Evolutionary conservation across 805 yeast genomes (phyloP).

Genomic region (Nakazawaea ernobii): DNA sequence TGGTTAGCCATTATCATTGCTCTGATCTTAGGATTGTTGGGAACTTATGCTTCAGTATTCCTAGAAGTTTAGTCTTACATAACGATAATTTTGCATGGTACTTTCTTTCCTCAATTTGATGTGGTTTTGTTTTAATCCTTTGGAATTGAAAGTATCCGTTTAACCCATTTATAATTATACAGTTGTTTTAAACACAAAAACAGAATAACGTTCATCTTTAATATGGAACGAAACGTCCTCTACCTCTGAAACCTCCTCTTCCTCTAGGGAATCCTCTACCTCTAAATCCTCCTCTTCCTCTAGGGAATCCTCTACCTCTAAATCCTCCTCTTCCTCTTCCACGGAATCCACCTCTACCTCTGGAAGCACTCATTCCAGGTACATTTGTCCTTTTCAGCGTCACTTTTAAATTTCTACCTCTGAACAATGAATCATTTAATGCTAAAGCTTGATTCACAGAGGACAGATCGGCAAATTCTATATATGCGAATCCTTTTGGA

Average conservation of each 20-base stretch:
- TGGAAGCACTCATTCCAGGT: slow-evolving; percentile 35
- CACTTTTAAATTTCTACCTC: slow-evolving; percentile 70
- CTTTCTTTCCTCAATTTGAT: no score
- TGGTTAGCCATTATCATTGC: slow-evolving; percentile 41
- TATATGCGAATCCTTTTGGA: slow-evolving; percentile 85
- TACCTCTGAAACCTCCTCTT: slow-evolving; percentile 18
- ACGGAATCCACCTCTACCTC: slow-evolving; percentile 16
- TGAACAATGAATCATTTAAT: slow-evolving; percentile 59
- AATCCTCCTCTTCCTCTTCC: slow-evolving; percentile 42
- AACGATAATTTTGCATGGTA: no score
- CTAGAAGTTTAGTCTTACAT: slow-evolving; percentile 1
- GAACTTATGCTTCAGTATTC: slow-evolving; percentile 53
- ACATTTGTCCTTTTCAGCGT: slow-evolving; percentile 75
- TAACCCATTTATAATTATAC: no score
- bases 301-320: slow-evolving; percentile 16
- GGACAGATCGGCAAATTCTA: slow-evolving; percentile 67
- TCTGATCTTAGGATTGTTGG: slow-evolving; percentile 45
- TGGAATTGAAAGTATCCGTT: no score
- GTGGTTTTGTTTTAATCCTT: no score
- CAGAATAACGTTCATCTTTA: slow-evolving; percentile 6
- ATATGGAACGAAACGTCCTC: slow-evolving; percentile 29
- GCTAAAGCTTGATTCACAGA: slow-evolving; percentile 60
- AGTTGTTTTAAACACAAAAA: no score
- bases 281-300: slow-evolving; percentile 43
- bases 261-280: slow-evolving; percentile 32